Conservation (phyloP, 495 filamentous ascomycete species). For the Neurospora tetrasperma region DNA sequence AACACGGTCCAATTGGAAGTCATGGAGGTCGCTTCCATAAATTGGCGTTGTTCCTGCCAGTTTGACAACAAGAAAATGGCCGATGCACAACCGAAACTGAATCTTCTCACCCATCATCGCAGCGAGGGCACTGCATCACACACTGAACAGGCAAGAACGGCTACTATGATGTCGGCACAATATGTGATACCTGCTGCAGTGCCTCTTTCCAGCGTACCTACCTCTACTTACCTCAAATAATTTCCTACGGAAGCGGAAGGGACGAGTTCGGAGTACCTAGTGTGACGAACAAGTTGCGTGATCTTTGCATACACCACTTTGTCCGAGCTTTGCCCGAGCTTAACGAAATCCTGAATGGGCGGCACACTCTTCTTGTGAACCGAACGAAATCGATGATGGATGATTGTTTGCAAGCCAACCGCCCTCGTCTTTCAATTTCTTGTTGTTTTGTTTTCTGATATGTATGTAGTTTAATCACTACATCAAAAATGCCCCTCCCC, state of each 20-base stretch:
- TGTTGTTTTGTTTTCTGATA: not conserved
- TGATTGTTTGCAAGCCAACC: slow-evolving; percentile 1
- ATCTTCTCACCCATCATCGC: not conserved
- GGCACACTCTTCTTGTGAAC: not conserved
- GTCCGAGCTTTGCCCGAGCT: slow-evolving; percentile 10
- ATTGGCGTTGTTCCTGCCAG: not conserved
- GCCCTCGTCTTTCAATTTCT: slow-evolving; percentile 4
- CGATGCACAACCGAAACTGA: not conserved
- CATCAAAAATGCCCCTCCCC: not conserved
- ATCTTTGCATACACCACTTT: not conserved
- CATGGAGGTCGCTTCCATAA: not conserved
- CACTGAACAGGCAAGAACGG: slow-evolving; percentile 1
- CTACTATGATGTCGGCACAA: not conserved
- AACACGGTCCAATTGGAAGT: not conserved
- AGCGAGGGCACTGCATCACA: too few species aligned
- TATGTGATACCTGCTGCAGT: slow-evolving; percentile 2
- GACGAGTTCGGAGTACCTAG: not conserved
- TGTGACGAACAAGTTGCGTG: not conserved
- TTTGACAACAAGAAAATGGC: not conserved
- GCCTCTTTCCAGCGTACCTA: not conserved
- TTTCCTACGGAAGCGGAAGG: not conserved
- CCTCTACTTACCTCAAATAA: not conserved
- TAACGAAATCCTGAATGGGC: not conserved
- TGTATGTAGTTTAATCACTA: not conserved
- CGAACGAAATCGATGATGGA: not conserved